These are phyloP conservation scores for Gossypium turneri DNA, from an alignment of 345 rosid genomes.

Conservation along the genomic window DNA sequence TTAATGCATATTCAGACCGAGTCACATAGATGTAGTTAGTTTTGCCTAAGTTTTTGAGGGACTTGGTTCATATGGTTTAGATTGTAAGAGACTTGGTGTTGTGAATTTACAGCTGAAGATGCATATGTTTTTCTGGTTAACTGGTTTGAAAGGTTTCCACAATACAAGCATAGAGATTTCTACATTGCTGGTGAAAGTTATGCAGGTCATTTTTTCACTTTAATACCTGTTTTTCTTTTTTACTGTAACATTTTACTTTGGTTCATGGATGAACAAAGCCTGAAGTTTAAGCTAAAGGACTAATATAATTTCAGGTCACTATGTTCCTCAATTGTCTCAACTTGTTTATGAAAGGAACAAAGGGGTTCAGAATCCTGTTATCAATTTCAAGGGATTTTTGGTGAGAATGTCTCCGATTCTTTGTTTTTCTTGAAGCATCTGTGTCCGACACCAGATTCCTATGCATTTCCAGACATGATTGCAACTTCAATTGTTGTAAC, in stretches of 20 bases:
- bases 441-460: not conserved
- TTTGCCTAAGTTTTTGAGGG: not conserved
- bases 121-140: conserved; percentile 68
- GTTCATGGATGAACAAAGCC: not conserved
- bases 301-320: conserved; percentile 58
- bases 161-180: conserved; percentile 88
- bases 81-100: not conserved
- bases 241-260: not conserved
- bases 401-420: conserved; percentile 33
- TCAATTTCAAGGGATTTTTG: conserved; percentile 91
- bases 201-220: conserved; percentile 46
- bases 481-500: not conserved
- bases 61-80: not conserved
- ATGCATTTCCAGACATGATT: not conserved
- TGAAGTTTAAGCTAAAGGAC: not conserved
- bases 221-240: not conserved
- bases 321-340: conserved; percentile 94
- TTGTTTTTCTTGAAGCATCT: not conserved
- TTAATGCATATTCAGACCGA: not conserved
- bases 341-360: conserved; percentile 62
- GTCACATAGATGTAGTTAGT: not conserved
- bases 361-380: conserved; percentile 55
- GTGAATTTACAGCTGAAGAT: conserved; percentile 71
- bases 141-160: conserved; percentile 96
- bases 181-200: conserved; percentile 97